Conservation (phyloP, 257 asterid species). For the Nicotiana obtusifolia region DNA sequence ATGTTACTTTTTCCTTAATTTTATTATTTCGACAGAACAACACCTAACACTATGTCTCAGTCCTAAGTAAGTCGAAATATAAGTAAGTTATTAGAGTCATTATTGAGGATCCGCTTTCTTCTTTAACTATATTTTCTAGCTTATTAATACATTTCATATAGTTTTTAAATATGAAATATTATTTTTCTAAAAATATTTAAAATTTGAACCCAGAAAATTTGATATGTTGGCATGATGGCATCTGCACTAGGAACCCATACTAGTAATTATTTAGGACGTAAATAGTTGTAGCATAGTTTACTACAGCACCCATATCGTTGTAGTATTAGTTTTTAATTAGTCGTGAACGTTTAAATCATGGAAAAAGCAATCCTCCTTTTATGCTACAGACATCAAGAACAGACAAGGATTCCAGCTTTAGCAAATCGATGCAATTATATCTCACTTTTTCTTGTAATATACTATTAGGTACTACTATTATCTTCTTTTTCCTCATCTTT, state of each 20-base stretch:
- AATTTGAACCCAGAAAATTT: no score
- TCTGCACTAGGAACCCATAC: neutral
- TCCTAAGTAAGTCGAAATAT: no score
- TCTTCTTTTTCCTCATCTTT: neutral
- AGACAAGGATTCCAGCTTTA: conserved; percentile 23
- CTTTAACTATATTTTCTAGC: no score
- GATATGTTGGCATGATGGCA: neutral
- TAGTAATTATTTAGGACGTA: neutral
- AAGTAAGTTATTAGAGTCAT: no score
- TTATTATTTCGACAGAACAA: no score
- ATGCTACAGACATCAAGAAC: conserved; percentile 21
- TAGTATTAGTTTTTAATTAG: neutral
- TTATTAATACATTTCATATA: no score
- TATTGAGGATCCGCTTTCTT: no score
- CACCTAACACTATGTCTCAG: no score
- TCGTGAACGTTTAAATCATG: neutral
- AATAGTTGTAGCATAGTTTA: neutral
- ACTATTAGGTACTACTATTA: neutral
- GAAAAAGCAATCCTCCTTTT: conserved; percentile 15
- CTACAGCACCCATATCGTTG: neutral
- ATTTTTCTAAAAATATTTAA: no score
- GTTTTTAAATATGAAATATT: no score
- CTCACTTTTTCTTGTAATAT: neutral
- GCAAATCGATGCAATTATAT: conserved; percentile 1
- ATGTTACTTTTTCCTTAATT: no score